Evolutionary conservation across 1,139 yeast species (phyloP).

Genomic region (Taphrina deformans): DNA sequence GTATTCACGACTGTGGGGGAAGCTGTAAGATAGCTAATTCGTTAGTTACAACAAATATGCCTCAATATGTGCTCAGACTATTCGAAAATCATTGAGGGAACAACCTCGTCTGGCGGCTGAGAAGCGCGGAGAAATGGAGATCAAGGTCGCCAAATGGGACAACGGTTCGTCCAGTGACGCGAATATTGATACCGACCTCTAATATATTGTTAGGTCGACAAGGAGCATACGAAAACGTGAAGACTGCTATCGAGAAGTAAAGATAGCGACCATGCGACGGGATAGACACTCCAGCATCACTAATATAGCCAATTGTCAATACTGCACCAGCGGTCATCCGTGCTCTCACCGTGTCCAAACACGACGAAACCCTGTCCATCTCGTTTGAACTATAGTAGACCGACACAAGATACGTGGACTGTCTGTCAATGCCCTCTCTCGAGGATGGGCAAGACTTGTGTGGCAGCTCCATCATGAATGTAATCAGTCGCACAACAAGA

Average conservation of each 20-base stretch:
- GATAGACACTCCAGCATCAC: too few species aligned
- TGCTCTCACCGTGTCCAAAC: too few species aligned
- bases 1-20: not conserved
- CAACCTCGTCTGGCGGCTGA: slow-evolving; percentile 76
- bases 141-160: slow-evolving; percentile 68
- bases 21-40: not conserved
- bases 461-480: slow-evolving; percentile 25
- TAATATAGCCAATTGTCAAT: too few species aligned
- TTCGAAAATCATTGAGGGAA: slow-evolving; percentile 86
- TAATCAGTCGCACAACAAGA: slow-evolving; percentile 7
- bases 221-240: slow-evolving; percentile 27
- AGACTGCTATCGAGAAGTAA: slow-evolving; percentile 16
- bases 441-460: not conserved
- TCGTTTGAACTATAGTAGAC: too few species aligned
- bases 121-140: slow-evolving; percentile 74
- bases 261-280: not conserved
- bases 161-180: slow-evolving; percentile 55
- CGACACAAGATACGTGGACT: slow-evolving; percentile 15
- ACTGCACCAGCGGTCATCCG: too few species aligned
- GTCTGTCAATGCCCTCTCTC: slow-evolving; percentile 17
- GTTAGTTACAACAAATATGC: slow-evolving; percentile 80
- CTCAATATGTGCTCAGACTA: slow-evolving; percentile 84
- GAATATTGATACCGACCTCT: not conserved
- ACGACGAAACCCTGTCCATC: too few species aligned
- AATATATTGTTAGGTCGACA: slow-evolving; percentile 14